Evolutionary conservation across 495 filamentous ascomycete species (phyloP).

Genomic region (Penicillium longicatenatum): DNA sequence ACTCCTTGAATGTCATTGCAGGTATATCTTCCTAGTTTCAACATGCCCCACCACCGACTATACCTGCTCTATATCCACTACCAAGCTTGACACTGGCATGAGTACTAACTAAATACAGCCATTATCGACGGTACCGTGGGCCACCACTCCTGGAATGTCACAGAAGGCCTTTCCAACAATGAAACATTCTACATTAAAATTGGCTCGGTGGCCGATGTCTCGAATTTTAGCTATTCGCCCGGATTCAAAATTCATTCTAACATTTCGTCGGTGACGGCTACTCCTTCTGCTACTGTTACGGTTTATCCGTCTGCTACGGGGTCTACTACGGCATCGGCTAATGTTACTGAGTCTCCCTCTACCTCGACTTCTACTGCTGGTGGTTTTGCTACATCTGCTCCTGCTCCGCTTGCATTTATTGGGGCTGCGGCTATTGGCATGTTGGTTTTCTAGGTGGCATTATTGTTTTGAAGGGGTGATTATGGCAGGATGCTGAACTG

Average conservation of each 20-base stretch:
- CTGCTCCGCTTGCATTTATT: not conserved
- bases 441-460: too few species aligned
- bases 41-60: too few species aligned
- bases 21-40: too few species aligned
- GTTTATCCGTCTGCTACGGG: not conserved
- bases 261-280: not conserved
- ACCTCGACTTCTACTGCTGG: not conserved
- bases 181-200: not conserved
- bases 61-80: too few species aligned
- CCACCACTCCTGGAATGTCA: not conserved
- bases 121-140: not conserved
- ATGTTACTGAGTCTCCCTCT: not conserved
- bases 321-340: not conserved
- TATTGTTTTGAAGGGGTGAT: too few species aligned
- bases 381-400: not conserved
- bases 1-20: not conserved
- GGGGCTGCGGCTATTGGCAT: too few species aligned
- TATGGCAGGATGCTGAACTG: too few species aligned
- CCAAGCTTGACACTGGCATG: too few species aligned
- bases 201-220: not conserved
- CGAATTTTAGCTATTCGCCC: not conserved
- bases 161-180: not conserved
- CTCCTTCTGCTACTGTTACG: not conserved
- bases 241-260: not conserved
- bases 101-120: not conserved